Evolutionary conservation across 768 basidiomycete genomes (phyloP).

Genomic region (Lactifluus rugatus): DNA sequence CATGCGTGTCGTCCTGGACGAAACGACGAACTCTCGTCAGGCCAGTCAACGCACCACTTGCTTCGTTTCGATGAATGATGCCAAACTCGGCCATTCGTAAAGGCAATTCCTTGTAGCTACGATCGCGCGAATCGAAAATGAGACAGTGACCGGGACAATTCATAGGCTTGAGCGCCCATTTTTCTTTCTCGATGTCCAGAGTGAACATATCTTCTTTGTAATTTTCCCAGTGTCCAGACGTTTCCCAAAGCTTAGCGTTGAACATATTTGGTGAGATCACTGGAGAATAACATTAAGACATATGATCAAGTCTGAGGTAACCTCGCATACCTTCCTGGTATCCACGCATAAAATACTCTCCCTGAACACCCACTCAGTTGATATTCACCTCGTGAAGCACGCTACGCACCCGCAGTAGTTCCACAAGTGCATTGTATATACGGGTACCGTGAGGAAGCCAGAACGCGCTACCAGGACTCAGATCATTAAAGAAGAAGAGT

Average conservation of each 20-base stretch:
- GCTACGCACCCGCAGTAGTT: conserved; percentile 71
- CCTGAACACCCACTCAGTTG: conserved; percentile 31
- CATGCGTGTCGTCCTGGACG: conserved; percentile 96
- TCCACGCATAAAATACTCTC: conserved; percentile 89
- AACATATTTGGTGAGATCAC: conserved; percentile 99
- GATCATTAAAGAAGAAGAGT: conserved; percentile 96
- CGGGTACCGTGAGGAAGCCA: conserved; percentile 95
- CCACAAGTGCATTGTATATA: conserved; percentile 89
- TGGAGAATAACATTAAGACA: conserved; percentile 24
- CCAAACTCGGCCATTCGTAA: conserved; percentile 99
- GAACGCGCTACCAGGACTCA: conserved; percentile 92
- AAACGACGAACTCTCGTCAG: conserved; percentile 90
- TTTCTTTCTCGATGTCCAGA: conserved; percentile 91
- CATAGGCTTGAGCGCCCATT: conserved; percentile 97
- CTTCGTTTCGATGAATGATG: conserved; percentile 94
- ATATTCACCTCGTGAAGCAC: conserved; percentile 4
- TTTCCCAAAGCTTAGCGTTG: conserved; percentile 94
- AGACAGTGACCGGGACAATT: conserved; percentile 97
- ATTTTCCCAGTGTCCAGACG: conserved; percentile 96
- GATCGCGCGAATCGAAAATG: conserved; percentile 89
- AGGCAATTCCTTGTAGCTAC: conserved; percentile 91
- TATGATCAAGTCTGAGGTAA: neutral
- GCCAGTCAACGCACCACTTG: conserved; percentile 87
- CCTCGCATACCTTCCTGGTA: conserved; percentile 73
- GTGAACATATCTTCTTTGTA: conserved; percentile 98